Percentiles rank a stretch among this genome's conserved stretches.
phyloP scores from a whole-genome alignment of 495 filamentous ascomycete species.

The Aspergillus incahuasiensis region DNA sequence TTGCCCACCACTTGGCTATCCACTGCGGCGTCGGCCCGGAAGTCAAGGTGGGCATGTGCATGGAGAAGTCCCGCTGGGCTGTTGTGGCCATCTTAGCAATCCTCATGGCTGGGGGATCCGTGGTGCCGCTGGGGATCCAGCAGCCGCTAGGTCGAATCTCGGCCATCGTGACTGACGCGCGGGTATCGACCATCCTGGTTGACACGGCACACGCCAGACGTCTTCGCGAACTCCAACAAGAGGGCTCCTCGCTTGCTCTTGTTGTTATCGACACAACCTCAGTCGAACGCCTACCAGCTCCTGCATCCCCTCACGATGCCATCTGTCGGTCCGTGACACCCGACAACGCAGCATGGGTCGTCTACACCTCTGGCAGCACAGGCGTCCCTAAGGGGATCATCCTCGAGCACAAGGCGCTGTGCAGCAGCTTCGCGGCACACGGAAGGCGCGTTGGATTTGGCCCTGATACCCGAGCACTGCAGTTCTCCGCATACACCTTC shows the following conservation, averaged over 20 bases:
- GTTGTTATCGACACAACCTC: no score
- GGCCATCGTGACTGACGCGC: neutral
- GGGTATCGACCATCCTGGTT: neutral
- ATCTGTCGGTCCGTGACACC: neutral
- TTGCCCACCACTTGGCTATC: conserved; percentile 6
- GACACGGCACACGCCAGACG: neutral
- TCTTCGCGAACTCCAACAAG: neutral
- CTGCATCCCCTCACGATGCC: neutral
- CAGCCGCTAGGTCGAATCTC: neutral
- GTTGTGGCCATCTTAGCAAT: conserved; percentile 39
- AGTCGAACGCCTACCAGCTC: no score
- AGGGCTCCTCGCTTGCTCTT: no score
- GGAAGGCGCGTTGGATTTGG: conserved; percentile 1
- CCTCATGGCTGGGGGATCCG: conserved; percentile 45
- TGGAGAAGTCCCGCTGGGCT: conserved; percentile 51
- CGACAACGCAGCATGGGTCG: neutral
- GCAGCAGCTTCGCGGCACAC: conserved; percentile 8
- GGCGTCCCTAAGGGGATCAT: conserved; percentile 74
- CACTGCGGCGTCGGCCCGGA: conserved; percentile 28
- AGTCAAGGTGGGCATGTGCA: conserved; percentile 46
- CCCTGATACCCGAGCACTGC: neutral
- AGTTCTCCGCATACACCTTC: neutral
- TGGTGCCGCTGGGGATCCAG: conserved; percentile 2
- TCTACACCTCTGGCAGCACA: conserved; percentile 74
- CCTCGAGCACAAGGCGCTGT: conserved; percentile 43